A percentile compares a stretch with the other conserved stretches of the same genome.
phyloP scores from a whole-genome alignment of 2,329 filamentous ascomycete species.

The Fusarium metavorans region DNA sequence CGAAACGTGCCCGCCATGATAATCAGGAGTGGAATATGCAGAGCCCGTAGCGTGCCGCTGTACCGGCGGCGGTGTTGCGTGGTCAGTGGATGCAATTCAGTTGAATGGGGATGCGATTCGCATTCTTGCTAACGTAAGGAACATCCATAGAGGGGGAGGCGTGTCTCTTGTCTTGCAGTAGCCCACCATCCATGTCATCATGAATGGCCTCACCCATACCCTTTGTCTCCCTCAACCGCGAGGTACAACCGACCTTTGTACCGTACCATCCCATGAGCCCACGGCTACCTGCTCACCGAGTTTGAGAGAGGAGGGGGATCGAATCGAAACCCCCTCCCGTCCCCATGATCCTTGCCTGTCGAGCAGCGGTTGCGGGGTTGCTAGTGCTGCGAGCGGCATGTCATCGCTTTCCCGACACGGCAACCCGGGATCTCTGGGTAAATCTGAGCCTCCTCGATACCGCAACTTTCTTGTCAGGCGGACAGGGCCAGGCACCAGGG shows the following conservation, averaged over 20 bases:
- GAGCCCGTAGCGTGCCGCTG: slow-evolving; percentile 31
- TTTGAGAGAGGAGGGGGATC: slow-evolving; percentile 12
- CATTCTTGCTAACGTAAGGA: not conserved
- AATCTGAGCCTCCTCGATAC: slow-evolving; percentile 20
- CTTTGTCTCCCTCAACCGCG: slow-evolving; percentile 7
- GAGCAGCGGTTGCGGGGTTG: slow-evolving; percentile 39
- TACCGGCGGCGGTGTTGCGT: slow-evolving; percentile 30
- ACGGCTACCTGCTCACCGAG: slow-evolving; percentile 34
- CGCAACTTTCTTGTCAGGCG: slow-evolving; percentile 24
- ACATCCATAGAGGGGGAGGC: slow-evolving; percentile 28
- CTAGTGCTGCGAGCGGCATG: slow-evolving; percentile 37
- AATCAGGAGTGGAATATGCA: slow-evolving; percentile 10
- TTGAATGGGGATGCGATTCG: slow-evolving; percentile 2
- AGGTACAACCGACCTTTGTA: slow-evolving; percentile 38
- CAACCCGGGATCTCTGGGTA: slow-evolving; percentile 23
- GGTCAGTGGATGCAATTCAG: slow-evolving; percentile 3
- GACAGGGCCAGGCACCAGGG: slow-evolving; percentile 34
- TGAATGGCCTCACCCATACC: slow-evolving; percentile 18
- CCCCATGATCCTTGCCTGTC: slow-evolving; percentile 31
- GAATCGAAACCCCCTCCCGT: slow-evolving; percentile 20
- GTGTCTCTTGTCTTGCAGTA: slow-evolving; percentile 17
- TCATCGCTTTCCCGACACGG: slow-evolving; percentile 35
- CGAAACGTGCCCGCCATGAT: slow-evolving; percentile 32
- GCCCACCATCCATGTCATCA: slow-evolving; percentile 30
- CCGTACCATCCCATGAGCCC: slow-evolving; percentile 20